Percentiles rank a stretch among this genome's conserved stretches.
phyloP scores from a whole-genome alignment of 2,329 filamentous ascomycete species.

The Metarhizium brunneum region DNA sequence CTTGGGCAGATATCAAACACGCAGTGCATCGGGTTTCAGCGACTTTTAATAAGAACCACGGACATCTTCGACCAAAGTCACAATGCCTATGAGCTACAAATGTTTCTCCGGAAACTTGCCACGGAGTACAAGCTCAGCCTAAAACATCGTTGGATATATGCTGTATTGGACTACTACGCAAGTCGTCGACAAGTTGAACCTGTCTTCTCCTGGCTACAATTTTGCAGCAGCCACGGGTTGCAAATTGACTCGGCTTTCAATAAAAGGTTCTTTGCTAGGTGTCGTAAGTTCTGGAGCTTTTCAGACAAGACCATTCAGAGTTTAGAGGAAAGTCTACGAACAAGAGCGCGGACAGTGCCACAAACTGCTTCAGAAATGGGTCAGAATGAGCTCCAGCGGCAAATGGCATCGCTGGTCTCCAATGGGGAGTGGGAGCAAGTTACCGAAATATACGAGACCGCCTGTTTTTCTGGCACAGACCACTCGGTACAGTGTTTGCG shows the following conservation, averaged over 20 bases:
- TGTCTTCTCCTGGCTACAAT: slow-evolving; percentile 22
- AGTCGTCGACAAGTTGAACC: slow-evolving; percentile 17
- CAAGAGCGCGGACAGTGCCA: background rate
- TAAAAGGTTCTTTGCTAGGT: slow-evolving; percentile 17
- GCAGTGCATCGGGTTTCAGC: slow-evolving; percentile 15
- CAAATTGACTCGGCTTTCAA: slow-evolving; percentile 20
- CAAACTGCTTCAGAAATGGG: background rate
- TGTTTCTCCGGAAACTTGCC: slow-evolving; percentile 18
- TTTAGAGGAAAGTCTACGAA: slow-evolving; percentile 5
- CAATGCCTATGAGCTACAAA: slow-evolving; percentile 17
- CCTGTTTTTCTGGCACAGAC: background rate
- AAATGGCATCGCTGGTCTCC: slow-evolving; percentile 6
- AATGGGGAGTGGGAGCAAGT: slow-evolving; percentile 22
- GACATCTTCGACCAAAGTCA: slow-evolving; percentile 20
- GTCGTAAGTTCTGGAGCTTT: slow-evolving; percentile 25
- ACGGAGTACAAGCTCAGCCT: slow-evolving; percentile 16
- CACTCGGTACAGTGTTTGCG: slow-evolving; percentile 22
- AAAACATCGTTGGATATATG: slow-evolving; percentile 18
- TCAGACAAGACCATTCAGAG: slow-evolving; percentile 16
- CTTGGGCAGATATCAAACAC: slow-evolving; percentile 12
- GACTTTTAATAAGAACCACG: slow-evolving; percentile 22
- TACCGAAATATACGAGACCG: slow-evolving; percentile 26
- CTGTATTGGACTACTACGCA: slow-evolving; percentile 21
- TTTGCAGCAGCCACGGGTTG: slow-evolving; percentile 19
- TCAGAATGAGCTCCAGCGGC: slow-evolving; percentile 10